These are phyloP conservation scores for Cytospora chrysosperma DNA, from an alignment of 2,329 filamentous ascomycete genomes.

Conservation along the genomic window DNA sequence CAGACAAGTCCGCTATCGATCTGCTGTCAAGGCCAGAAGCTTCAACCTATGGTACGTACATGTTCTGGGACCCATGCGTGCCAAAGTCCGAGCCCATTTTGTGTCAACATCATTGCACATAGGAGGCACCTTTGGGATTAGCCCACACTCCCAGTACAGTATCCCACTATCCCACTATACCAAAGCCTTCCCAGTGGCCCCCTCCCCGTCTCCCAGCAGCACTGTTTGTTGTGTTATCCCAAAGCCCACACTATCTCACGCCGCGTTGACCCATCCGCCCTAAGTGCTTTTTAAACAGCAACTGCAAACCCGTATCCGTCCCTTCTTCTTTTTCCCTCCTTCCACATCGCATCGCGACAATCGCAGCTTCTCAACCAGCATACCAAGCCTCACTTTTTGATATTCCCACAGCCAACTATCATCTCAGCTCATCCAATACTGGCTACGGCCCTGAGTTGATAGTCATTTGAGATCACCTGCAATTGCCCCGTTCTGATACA, in stretches of 20 bases:
- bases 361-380: not conserved
- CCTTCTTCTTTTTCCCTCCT: not conserved
- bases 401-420: not conserved
- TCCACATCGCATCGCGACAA: not conserved
- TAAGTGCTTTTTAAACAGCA: not conserved
- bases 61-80: not conserved
- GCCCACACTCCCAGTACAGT: not conserved
- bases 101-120: not conserved
- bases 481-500: no score
- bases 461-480: no score
- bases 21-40: not conserved
- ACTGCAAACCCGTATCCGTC: not conserved
- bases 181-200: not conserved
- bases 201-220: no score
- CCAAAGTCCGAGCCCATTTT: not conserved
- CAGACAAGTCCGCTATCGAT: not conserved
- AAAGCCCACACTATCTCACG: not conserved
- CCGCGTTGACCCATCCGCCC: not conserved
- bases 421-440: not conserved
- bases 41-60: conserved; percentile 8
- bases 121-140: not conserved
- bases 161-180: not conserved
- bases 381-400: not conserved
- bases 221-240: not conserved
- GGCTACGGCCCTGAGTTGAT: no score